Conservation (phyloP, 2,329 filamentous ascomycete species). For the Curvularia lunata region DNA sequence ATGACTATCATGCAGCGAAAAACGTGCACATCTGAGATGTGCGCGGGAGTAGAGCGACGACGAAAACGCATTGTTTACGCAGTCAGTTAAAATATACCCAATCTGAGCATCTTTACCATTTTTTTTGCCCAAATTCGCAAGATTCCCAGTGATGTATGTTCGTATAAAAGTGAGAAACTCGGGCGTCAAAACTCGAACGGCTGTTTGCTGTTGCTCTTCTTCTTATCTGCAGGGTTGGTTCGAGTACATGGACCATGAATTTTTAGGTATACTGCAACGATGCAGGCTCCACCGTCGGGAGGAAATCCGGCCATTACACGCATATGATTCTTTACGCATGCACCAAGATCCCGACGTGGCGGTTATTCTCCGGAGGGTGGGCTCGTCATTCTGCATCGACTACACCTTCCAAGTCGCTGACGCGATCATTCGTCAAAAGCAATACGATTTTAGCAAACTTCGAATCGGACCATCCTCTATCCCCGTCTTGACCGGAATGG, state of each 20-base stretch:
- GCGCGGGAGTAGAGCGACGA: not conserved
- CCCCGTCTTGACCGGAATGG: not conserved
- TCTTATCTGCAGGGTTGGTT: not conserved
- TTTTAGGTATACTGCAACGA: not conserved
- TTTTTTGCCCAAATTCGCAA: not conserved
- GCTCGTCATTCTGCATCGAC: not conserved
- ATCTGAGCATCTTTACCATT: not conserved
- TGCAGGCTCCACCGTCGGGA: not conserved
- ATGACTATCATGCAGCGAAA: not conserved
- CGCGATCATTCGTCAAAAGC: not conserved
- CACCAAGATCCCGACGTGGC: not conserved
- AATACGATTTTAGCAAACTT: not conserved
- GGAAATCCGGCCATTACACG: too few species aligned
- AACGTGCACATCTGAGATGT: not conserved
- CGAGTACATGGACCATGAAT: not conserved
- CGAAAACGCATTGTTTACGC: not conserved
- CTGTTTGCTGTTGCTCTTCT: not conserved
- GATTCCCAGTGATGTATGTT: not conserved
- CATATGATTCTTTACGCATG: not conserved
- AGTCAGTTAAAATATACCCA: not conserved
- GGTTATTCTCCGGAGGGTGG: not conserved
- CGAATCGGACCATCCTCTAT: not conserved
- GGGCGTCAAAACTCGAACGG: not conserved
- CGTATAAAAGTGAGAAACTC: not conserved
- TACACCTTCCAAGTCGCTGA: not conserved